phyloP scores from a whole-genome alignment of 805 yeast species.

The Starmerella floris region DNA sequence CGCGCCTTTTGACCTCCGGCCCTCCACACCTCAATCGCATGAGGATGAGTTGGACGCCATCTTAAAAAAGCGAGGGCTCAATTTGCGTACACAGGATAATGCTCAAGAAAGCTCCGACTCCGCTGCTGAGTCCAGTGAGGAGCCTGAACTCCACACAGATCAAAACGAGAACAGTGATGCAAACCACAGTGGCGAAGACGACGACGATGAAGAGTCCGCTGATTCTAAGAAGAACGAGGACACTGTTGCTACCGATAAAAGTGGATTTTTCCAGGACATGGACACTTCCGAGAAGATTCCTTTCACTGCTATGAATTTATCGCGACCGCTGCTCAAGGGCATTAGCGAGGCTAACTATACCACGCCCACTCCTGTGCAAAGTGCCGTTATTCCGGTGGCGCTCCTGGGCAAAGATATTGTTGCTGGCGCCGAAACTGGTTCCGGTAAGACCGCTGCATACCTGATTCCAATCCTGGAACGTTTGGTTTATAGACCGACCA shows the following conservation, averaged over 20 bases:
- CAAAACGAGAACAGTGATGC: slow-evolving; percentile 20
- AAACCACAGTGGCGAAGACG: slow-evolving; percentile 25
- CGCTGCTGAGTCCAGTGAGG: not conserved
- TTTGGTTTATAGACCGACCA: slow-evolving; percentile 73
- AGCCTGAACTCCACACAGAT: not conserved
- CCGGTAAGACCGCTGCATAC: slow-evolving; percentile 98
- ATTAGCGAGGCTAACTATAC: slow-evolving; percentile 65
- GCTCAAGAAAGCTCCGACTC: not conserved
- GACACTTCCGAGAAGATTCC: slow-evolving; percentile 38
- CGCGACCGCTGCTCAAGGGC: slow-evolving; percentile 84
- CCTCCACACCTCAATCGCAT: slow-evolving; percentile 29
- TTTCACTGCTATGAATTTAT: slow-evolving; percentile 65
- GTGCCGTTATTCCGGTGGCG: slow-evolving; percentile 87
- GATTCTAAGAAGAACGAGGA: slow-evolving; percentile 36
- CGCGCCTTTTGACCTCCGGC: slow-evolving; percentile 26
- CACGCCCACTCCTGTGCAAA: slow-evolving; percentile 89
- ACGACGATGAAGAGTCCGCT: slow-evolving; percentile 32
- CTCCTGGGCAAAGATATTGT: slow-evolving; percentile 88
- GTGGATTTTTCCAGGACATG: slow-evolving; percentile 27
- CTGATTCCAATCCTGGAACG: slow-evolving; percentile 93
- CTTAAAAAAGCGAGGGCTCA: slow-evolving; percentile 63
- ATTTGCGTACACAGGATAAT: not conserved
- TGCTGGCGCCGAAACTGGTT: slow-evolving; percentile 99
- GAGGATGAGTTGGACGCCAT: slow-evolving; percentile 74
- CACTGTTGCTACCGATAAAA: slow-evolving; percentile 25